phyloP scores from a whole-genome alignment of 345 rosid genomes.

The Salix exigua region DNA sequence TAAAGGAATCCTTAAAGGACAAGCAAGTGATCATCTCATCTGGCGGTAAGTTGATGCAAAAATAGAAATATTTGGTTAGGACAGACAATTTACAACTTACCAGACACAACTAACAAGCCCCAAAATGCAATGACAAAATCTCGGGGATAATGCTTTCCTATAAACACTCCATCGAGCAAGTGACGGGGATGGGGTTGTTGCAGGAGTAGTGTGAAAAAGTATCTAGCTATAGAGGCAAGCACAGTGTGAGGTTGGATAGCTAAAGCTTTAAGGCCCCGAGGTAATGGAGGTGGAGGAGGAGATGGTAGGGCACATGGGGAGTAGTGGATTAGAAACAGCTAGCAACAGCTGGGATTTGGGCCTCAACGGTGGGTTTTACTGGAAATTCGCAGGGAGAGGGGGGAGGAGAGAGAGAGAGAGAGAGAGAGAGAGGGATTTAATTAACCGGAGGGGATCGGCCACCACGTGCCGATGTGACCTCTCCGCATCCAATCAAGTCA shows the following conservation, averaged over 20 bases:
- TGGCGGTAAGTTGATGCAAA: too few relatives aligned
- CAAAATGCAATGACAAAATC: not conserved
- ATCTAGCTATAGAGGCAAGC: not conserved
- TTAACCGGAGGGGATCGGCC: conserved; percentile 34
- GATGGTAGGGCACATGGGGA: conserved; percentile 45
- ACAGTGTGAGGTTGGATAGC: not conserved
- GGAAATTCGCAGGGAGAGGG: conserved; percentile 19
- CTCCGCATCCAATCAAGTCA: conserved; percentile 13
- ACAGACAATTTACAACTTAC: not conserved
- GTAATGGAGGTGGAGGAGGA: not conserved
- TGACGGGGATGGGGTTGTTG: not conserved
- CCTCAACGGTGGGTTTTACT: conserved; percentile 12
- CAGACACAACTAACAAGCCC: not conserved
- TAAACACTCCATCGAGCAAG: not conserved
- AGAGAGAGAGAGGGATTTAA: not conserved
- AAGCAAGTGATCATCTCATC: too few relatives aligned
- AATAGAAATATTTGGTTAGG: too few relatives aligned
- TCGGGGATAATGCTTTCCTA: not conserved
- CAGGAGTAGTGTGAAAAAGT: too few relatives aligned
- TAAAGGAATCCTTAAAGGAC: too few relatives aligned
- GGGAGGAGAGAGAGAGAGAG: not conserved
- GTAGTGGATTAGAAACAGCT: conserved; percentile 44
- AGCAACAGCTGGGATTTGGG: conserved; percentile 48
- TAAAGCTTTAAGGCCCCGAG: not conserved
- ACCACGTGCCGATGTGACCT: conserved; percentile 55